Evolutionary conservation across 1,139 yeast species (phyloP), one percentile per base, ranked within the genome.

Genomic region (Taphrina betulina): DNA sequence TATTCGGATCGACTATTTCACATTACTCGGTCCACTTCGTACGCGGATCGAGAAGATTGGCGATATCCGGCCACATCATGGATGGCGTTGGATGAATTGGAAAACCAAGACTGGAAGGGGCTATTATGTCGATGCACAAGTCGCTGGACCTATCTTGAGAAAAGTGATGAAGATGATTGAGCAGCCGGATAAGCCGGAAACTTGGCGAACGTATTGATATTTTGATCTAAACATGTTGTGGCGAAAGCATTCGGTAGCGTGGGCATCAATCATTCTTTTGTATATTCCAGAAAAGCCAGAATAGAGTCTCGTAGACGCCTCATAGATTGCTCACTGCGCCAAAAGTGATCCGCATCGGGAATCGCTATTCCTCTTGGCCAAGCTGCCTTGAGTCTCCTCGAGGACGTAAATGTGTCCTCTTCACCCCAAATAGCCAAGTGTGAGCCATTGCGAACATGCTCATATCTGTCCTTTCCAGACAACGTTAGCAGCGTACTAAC

Each of bases 281-380:
- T n/a, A n/a, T n/a, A n/a, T n/a, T n/a, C n/a, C n/a, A n/a, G n/a
- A n/a, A n/a, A n/a, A n/a, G n/a, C n/a, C n/a, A n/a, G n/a, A n/a
- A n/a, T n/a, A n/a, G n/a, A n/a, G n/a, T n/a, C n/a, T n/a, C n/a
- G n/a, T n/a, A n/a, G n/a, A n/a, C n/a, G n/a, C n/a, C n/a, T n/a
- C n/a, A n/a, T n/a, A n/a, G n/a, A n/a, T n/a, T 28, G 16, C 26
- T 12, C 33, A 16, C 16, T 20, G 12, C 46, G 33, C 54, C 54
- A 50, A 40, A 50, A 50, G 54, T 50, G 54, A 31, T 38, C 34
- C 5, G 46, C 43, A 10, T 19, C 34, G 16, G 46, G 38, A 17
- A 50, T 41, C 3, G 12, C 17, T 31, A 28, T 16, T 26, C 54
- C 46, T 17, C 26, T 26, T 7, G 26, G 40, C 54, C 54, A 50